These are phyloP conservation scores for Mycena polygramma DNA, from an alignment of 768 basidiomycete genomes.

Conservation along the genomic window DNA sequence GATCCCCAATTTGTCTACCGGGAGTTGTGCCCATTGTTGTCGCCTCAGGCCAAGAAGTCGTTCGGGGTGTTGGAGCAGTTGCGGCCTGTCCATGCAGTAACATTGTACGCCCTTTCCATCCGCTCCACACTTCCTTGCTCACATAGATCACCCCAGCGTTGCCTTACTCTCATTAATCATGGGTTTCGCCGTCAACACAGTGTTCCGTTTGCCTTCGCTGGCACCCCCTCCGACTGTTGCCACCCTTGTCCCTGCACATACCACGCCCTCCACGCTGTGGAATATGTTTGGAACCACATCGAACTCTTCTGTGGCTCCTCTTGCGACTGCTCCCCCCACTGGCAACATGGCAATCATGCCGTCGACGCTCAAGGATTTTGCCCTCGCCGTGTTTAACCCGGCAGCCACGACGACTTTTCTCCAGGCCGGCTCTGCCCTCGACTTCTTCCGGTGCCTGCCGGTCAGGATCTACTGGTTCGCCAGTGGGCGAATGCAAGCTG, in stretches of 20 bases:
- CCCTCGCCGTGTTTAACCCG: conserved; percentile 65
- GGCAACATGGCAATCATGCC: conserved; percentile 49
- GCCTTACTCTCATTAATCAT: conserved; percentile 79
- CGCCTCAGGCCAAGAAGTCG: conserved; percentile 51
- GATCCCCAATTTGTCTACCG: conserved; percentile 58
- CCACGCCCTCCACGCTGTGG: conserved; percentile 52
- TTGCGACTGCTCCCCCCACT: conserved; percentile 43
- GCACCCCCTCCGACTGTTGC: conserved; percentile 51
- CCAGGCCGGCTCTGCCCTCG: conserved; percentile 42
- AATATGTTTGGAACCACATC: conserved; percentile 55
- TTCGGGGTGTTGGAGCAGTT: conserved; percentile 55
- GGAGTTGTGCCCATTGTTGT: conserved; percentile 60
- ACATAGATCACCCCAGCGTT: conserved; percentile 57
- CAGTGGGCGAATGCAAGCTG: conserved; percentile 29
- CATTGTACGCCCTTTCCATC: conserved; percentile 64
- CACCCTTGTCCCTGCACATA: conserved; percentile 43
- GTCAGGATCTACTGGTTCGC: conserved; percentile 21
- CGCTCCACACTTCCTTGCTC: conserved; percentile 12
- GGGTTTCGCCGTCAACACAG: conserved; percentile 68
- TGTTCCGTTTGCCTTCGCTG: conserved; percentile 55
- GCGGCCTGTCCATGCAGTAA: conserved; percentile 70
- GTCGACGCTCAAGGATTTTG: conserved; percentile 62
- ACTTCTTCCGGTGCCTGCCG: conserved; percentile 15
- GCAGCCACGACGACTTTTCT: conserved; percentile 60
- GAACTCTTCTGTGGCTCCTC: conserved; percentile 51